Base-by-base conservation (phyloP, 352 stramenopile genomes). In the Phytophthora hibernalis region DNA sequence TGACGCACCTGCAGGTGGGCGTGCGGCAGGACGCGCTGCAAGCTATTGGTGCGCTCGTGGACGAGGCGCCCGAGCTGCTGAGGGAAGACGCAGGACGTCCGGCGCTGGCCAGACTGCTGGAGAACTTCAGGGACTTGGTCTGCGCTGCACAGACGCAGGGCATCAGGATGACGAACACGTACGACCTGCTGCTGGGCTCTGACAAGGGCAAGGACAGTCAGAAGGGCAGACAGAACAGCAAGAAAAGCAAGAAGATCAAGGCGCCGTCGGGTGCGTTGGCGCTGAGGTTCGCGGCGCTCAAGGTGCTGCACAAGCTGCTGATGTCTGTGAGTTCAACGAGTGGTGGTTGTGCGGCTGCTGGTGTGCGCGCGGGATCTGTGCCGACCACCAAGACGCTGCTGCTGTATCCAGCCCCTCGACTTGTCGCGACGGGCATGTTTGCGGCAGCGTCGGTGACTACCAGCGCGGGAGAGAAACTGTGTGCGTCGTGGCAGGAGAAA, bases 121-220 rank as follows among this genome's bases (percentile, higher is more conserved):
- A 95, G 61, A 95, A 93, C 68, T 93, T 95, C 40, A 72, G 77
- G 30, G 85, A 93, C 49, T 68, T 93, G 20, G 80, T 95, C 30
- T 75, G 77, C 5, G 75, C 85, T 1, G 74, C 82, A 15, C 77
- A 89, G 65, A 78, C 80, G 1, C 83, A 92, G 43, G 83, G 85
- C 0, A 92, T 93, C 54, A 74, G 83, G 54, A 83, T 95, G 59
- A 91, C 72, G 54, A 95, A 95, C 67, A 82, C 76, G 60, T 95
- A 95, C 72, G 77, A 90, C 44, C 20, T 91, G 47, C 61, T 95
- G 38, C 24, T 66, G 8, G 59, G 47, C 1, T 42, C 28, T 2
- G 68, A 72, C 5, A 74, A 76, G 31, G 26, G 22, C 40, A 72
- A 57, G 37, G 56, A 15, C 3, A 54, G 47, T 16, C 52, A 69